Base-by-base conservation (phyloP, 1,139 yeast genomes). In the Sugiyamaella japonica region DNA sequence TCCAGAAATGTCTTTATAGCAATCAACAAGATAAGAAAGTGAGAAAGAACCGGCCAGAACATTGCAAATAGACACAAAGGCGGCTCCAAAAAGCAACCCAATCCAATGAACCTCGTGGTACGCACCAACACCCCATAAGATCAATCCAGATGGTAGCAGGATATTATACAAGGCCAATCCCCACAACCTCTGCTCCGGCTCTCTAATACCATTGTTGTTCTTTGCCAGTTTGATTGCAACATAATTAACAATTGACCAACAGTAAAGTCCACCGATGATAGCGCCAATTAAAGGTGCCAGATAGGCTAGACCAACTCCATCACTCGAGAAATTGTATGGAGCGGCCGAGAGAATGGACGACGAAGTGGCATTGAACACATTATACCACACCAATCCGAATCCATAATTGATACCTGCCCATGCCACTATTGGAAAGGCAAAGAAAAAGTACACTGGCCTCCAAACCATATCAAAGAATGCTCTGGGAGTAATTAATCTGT, bases 241-340 rank as follows among this genome's bases (percentile, higher is more conserved):
- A 65, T 77, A 76, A 68, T 88, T 95, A 63, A 50, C 78, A 67
- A 43, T 69, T 59, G 34, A 78, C 67, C 61, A 73, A 20, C 89
- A 82, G 38, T 84, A 61, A 16, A 79, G 70, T 54, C 95, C 95
- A 1, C 91, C 88, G 65, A 84, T 79, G 36, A 84, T 64, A 72
- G 93, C 85, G 1, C 95, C 95, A 47, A 86, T 79, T 51, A 85
- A 73, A 52, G 90, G 85, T 3, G 95, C 90, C 34, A 88, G 78
- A 67, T 87, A 86, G 86, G 86, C 83, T 48, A 86, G 68, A 1
- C 91, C 93, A 10, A 87, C 90, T 15, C 85, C 89, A n/a, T 82
- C 79, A 56, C 83, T 77, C 15, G 84, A 75, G 66, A 85, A 84
- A 70, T 79, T 81, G 79, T 85, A 88, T 3, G 91, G 91, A 55